Base-by-base conservation (phyloP, 176 grass and related monocot genomes). In the Canna indica region DNA sequence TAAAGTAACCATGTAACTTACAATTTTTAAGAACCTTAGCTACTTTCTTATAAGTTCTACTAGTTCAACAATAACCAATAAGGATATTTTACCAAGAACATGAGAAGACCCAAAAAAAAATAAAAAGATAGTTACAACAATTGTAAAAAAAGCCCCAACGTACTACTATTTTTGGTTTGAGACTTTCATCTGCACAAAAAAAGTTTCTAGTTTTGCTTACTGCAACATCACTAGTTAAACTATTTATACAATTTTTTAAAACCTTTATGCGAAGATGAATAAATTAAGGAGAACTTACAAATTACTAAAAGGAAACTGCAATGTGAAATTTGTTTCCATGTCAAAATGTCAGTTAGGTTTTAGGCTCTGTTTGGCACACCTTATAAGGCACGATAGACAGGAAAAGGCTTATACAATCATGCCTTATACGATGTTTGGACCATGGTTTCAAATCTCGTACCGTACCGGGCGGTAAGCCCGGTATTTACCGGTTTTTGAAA, bases 1-100 rank as follows among this genome's bases (percentile, higher is more conserved):
- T 76, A 70, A 5, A 73, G 26, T 86, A 91, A 13, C 62, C 46
- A 78, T 47, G 35, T 39, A 33, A 69, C 53, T 69, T 65, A 56
- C 74, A 45, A 47, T 69, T 41, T 78, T 76, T 47, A 22, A 71
- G 11, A 4, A 54, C 20, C 26, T 82, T 74, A 50, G 17, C 16
- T 52, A 54, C 1, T 56, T 54, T 72, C 20, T n/a, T 41, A 26
- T 52, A n/a, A 64, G 46, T 54, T 78, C 25, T 41, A 38, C 58
- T 52, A 41, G n/a, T 24, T 4, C 26, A 67, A 69, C 26, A 45
- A 60, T 14, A 58, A 18, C 4, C 20, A 20, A 56, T 29, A 33
- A 63, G 14, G 25, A 13, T 29, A 7, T 3, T 59, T 59, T 28
- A 59, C 27, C 25, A 26, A 58, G 39, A 48, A 22, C 38, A 67